Conservation (phyloP, 371 early-diverging fungal species). For the Lichtheimia hyalospora region DNA sequence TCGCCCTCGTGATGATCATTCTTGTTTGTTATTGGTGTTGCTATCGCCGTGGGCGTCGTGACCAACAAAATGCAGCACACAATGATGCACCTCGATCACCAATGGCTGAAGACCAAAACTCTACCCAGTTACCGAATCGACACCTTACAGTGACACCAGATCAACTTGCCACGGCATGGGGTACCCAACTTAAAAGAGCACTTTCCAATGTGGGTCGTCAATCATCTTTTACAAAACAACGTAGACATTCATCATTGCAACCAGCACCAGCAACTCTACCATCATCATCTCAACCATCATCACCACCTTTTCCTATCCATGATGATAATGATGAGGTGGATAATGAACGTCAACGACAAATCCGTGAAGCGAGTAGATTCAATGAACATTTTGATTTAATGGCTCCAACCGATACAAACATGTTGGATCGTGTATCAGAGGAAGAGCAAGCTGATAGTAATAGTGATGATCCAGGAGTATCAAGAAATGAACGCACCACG, state of each 20-base stretch:
- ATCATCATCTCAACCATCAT: not conserved
- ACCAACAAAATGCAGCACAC: not conserved
- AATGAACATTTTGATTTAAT: constrained; percentile 14
- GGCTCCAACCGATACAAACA: no score
- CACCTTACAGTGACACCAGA: not conserved
- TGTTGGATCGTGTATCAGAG: no score
- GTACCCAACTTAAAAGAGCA: not conserved
- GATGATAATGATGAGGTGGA: not conserved
- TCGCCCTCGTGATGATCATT: not conserved
- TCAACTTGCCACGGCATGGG: not conserved
- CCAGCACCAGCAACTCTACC: not conserved
- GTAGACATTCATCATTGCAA: not conserved
- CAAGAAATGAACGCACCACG: no score
- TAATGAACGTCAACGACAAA: constrained; percentile 4
- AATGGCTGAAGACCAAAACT: not conserved
- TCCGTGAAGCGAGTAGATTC: constrained; percentile 10
- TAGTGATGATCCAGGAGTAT: no score
- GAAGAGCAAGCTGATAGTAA: no score
- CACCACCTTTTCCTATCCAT: not conserved
- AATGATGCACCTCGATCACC: not conserved
- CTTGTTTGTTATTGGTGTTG: constrained; percentile 3
- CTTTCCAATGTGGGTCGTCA: not conserved
- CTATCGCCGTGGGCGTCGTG: constrained; percentile 2
- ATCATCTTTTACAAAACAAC: not conserved
- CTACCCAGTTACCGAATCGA: not conserved